Evolutionary conservation across 2,329 filamentous ascomycete genomes (phyloP).

Genomic region (Fusarium globosum): DNA sequence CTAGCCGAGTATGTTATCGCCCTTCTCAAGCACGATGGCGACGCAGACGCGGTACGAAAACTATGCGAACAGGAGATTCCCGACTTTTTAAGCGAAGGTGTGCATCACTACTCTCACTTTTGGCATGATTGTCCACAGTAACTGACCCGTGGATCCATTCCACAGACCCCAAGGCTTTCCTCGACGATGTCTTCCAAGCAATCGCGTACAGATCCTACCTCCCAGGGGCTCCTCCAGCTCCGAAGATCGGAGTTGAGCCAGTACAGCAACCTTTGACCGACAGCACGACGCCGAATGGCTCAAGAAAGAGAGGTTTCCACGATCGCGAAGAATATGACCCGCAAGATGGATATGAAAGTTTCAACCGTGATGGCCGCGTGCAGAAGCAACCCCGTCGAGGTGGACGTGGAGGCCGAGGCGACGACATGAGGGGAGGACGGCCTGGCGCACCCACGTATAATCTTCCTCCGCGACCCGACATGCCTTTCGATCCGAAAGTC

Average conservation of each 20-base stretch:
- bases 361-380: conserved; percentile 53
- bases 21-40: conserved; percentile 76
- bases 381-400: conserved; percentile 72
- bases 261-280: conserved; percentile 36
- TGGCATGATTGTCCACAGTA: not conserved
- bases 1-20: conserved; percentile 88
- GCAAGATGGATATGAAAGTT: conserved; percentile 41
- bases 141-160: conserved; percentile 14
- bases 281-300: conserved; percentile 30
- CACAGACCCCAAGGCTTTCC: conserved; percentile 63
- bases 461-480: conserved; percentile 34
- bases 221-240: conserved; percentile 62
- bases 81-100: conserved; percentile 78
- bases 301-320: conserved; percentile 53
- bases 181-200: conserved; percentile 76
- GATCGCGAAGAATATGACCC: conserved; percentile 41
- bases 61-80: conserved; percentile 78
- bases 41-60: conserved; percentile 70
- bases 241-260: conserved; percentile 31
- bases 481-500: conserved; percentile 68
- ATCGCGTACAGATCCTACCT: conserved; percentile 71
- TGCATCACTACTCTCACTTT: not conserved
- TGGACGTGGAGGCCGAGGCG: conserved; percentile 48
- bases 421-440: conserved; percentile 38
- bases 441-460: conserved; percentile 25